Base-by-base conservation (phyloP, 176 grass and related monocot genomes). In the Musa troglodytarum region DNA sequence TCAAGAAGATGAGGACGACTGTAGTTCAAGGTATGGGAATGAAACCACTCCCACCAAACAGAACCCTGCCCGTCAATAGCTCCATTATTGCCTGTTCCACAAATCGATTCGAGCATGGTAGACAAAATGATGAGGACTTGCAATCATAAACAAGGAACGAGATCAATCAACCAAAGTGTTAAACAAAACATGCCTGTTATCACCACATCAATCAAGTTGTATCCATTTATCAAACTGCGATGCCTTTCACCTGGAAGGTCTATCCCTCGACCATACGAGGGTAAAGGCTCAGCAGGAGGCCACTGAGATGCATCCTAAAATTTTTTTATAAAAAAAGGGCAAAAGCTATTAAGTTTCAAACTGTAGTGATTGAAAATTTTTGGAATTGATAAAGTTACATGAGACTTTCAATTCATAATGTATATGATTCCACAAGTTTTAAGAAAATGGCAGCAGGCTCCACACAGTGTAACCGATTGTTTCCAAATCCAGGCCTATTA, bases 1-100 rank as follows among this genome's bases (percentile, higher is more conserved):
- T 98, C 95, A 64, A 93, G 82, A 53, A 93, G 77, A 87, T 98
- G 88, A n/a, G 95, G 95, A 7, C 95, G 88, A 59, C 90, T 93
- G 78, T 93, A 77, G 73, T 98, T 93, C 69, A 98, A 77, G 21
- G 83, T 79, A 52, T 82, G 82, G 22, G 84, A 88, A 57, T 8
- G 71, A 72, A 93, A 63, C 90, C 90, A 98, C 8, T 91, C 76
- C 95, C 95, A 98, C 95, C 95, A 98, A 61, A 93, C 69, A 3
- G 62, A 89, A 53, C 95, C 95, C 78, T 93, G 95, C 10, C 95
- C 95, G 70, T 98, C 86, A 11, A 98, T 82, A 67, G 88, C 66
- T 82, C 90, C 95, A 43, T 87, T 85, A 13, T 93, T 88, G 53
- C 95, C 95, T 98, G 51, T 65, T 79, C 26, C 20, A 26, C 14